phyloP scores from a whole-genome alignment of 2,329 filamentous ascomycete genomes.

The Bipolaris victoriae region DNA sequence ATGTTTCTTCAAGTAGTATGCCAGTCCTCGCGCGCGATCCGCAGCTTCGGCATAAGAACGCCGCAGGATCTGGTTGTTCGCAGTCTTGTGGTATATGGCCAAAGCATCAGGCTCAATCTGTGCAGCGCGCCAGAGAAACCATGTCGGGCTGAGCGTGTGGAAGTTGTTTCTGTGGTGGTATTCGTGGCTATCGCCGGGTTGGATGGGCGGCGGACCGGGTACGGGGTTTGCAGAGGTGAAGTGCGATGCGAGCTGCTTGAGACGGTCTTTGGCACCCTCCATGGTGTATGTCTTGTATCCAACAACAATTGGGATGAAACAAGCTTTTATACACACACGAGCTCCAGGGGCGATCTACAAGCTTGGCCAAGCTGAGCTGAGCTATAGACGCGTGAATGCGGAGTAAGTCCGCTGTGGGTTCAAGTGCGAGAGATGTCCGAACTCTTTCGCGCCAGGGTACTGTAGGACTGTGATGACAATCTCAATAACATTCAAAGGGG shows the following conservation, averaged over 20 bases:
- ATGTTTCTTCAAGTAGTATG: constrained; percentile 82
- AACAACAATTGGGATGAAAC: not conserved
- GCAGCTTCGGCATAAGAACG: constrained; percentile 82
- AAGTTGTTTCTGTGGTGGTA: constrained; percentile 63
- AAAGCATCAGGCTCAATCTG: constrained; percentile 80
- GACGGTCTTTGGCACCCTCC: constrained; percentile 32
- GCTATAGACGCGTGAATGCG: constrained; percentile 25
- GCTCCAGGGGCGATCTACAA: constrained; percentile 9
- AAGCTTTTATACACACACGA: constrained; percentile 10
- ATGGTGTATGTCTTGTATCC: constrained; percentile 5
- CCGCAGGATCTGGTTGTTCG: constrained; percentile 74
- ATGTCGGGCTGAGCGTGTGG: constrained; percentile 83
- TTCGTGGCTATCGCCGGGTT: constrained; percentile 43
- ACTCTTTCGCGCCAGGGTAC: not conserved
- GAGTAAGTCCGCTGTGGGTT: constrained; percentile 19
- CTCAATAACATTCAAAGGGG: not conserved
- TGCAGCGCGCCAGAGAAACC: constrained; percentile 84
- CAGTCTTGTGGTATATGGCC: constrained; percentile 84
- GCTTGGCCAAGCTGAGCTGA: constrained; percentile 10
- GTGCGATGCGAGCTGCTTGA: constrained; percentile 48
- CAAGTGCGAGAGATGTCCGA: constrained; percentile 10
- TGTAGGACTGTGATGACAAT: not conserved
- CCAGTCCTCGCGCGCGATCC: constrained; percentile 83
- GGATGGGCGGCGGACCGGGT: constrained; percentile 46
- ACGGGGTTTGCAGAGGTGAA: constrained; percentile 42